Base-by-base conservation (phyloP, 2,329 filamentous ascomycete genomes). In the Fusarium decemcellulare region DNA sequence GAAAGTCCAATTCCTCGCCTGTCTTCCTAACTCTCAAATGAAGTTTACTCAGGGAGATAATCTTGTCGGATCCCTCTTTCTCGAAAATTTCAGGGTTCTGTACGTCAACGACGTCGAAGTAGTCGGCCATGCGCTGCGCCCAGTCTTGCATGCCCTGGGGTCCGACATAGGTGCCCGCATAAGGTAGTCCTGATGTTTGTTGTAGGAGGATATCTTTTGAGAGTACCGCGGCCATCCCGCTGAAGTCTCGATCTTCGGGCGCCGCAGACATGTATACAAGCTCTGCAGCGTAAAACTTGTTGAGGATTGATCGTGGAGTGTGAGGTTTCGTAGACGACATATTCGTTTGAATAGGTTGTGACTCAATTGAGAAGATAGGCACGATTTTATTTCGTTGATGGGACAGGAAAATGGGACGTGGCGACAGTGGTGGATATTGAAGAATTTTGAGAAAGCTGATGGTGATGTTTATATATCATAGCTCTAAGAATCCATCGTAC, bases 281-380 rank as follows among this genome's bases (percentile, higher is more conserved):
- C 57, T 81, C 79, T 12, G 78, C 79, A 8, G 71, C 73, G 53
- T 80, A 80, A 72, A 81, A 80, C 37, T 71, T 70, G 2, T 76
- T 65, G 4, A 79, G 73, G 2, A 80, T 72, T 37, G 73, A 75
- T 27, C 73, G 67, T 11, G 74, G 51, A 4, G 75, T 76, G 46
- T 75, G 60, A 1, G 15, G 14, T 1, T 32, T 39, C 18, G 47
- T 8, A 16, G 67, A 10, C 1, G 50, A 27, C 67, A 69, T 69
- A 3, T n/a, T 63, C 23, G 7, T 15, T 2, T 47, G 8, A 1
- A 23, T 8, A 1, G n/a, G 3, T 40, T 12, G 11, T 23, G 6
- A 8, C 16, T 32, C 10, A 16, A 18, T 4, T 4, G 12, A 23
- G 9, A n/a, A 12, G 11, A 3, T 5, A 23, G 23, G 23, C 5